Evolutionary conservation across 2,329 filamentous ascomycete genomes (phyloP).

Genomic region (Fusarium napiforme): DNA sequence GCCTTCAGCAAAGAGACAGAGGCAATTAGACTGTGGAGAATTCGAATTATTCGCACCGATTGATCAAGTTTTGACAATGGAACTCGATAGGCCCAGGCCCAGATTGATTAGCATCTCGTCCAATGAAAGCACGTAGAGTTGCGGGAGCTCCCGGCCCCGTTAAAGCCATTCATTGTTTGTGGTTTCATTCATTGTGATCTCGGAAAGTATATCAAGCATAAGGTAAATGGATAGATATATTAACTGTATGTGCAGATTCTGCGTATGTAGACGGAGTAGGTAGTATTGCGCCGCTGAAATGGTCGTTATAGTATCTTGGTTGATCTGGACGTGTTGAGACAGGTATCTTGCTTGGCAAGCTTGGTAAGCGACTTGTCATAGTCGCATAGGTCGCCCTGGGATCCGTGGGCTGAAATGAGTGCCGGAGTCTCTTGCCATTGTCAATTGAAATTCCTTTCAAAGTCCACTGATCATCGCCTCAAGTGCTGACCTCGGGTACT

Average conservation of each 20-base stretch:
- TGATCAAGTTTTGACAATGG: constrained; percentile 5
- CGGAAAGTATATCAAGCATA: not conserved
- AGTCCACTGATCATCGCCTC: constrained; percentile 32
- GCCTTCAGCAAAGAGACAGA: not conserved
- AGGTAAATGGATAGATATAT: not conserved
- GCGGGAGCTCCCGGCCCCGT: constrained; percentile 35
- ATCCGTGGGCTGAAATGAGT: constrained; percentile 27
- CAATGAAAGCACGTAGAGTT: constrained; percentile 23
- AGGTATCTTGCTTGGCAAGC: constrained; percentile 8
- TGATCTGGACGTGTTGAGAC: not conserved
- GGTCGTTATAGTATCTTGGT: not conserved
- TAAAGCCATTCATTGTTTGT: constrained; percentile 2
- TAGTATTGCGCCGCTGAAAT: not conserved
- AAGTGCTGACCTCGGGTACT: constrained; percentile 30
- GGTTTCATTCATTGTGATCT: not conserved
- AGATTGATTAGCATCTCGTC: constrained; percentile 9
- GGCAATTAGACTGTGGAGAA: not conserved
- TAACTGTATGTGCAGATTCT: not conserved
- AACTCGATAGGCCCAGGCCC: constrained; percentile 13
- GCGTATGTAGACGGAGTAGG: not conserved
- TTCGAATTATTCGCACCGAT: constrained; percentile 16
- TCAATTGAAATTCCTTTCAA: constrained; percentile 8
- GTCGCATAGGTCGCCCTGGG: constrained; percentile 14
- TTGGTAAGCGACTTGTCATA: constrained; percentile 5
- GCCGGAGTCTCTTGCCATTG: constrained; percentile 13